Conservation (phyloP, 352 stramenopile species). For the Bremia lactucae region DNA sequence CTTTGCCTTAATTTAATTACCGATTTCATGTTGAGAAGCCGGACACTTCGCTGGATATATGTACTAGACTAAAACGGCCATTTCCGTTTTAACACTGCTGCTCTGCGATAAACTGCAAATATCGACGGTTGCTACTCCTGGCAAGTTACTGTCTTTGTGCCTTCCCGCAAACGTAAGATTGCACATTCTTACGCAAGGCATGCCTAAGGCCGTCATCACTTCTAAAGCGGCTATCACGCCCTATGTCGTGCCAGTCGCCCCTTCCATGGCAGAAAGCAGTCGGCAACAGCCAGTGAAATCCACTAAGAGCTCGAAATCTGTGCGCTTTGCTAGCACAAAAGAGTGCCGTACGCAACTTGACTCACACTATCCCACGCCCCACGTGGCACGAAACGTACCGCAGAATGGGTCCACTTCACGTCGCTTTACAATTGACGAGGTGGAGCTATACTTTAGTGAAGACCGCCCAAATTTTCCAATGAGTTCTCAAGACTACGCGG, state of each 20-base stretch:
- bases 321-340: slow-evolving; percentile 42
- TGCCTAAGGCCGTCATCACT: too few species aligned
- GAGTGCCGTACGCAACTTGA: slow-evolving; percentile 19
- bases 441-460: slow-evolving; percentile 57
- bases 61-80: too few species aligned
- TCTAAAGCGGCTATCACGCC: too few species aligned
- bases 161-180: too few species aligned
- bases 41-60: too few species aligned
- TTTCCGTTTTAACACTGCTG: too few species aligned
- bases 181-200: too few species aligned
- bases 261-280: neutral
- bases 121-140: too few species aligned
- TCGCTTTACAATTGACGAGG: slow-evolving; percentile 49
- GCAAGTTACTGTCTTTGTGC: too few species aligned
- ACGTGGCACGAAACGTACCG: slow-evolving; percentile 20
- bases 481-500: slow-evolving; percentile 26
- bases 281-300: slow-evolving; percentile 1
- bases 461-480: slow-evolving; percentile 28
- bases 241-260: neutral
- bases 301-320: slow-evolving; percentile 20
- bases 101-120: too few species aligned
- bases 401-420: slow-evolving; percentile 36
- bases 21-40: too few species aligned
- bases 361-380: slow-evolving; percentile 42
- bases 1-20: too few species aligned